Conservation (phyloP, 768 basidiomycete species). For the Boletus rufocinnamomeus region DNA sequence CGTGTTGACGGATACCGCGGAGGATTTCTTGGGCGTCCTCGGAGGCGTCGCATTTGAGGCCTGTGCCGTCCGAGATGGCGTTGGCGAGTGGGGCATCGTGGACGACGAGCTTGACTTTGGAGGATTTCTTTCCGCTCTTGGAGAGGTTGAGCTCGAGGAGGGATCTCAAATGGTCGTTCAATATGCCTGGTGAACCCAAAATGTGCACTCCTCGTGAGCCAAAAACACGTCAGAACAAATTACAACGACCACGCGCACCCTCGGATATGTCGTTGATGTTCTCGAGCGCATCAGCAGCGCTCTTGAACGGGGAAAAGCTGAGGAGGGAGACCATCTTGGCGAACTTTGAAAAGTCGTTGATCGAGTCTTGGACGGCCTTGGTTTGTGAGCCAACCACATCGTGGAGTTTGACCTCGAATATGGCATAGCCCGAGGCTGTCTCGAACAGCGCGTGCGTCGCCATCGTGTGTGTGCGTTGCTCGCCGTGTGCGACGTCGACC, state of each 20-base stretch:
- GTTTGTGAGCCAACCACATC: slow-evolving; percentile 88
- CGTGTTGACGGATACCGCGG: slow-evolving; percentile 91
- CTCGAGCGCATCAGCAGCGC: slow-evolving; percentile 89
- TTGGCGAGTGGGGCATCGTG: slow-evolving; percentile 74
- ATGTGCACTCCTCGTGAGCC: background rate
- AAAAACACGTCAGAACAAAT: background rate
- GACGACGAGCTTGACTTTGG: slow-evolving; percentile 73
- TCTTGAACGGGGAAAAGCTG: slow-evolving; percentile 94
- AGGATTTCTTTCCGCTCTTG: slow-evolving; percentile 65
- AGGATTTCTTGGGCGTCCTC: slow-evolving; percentile 83
- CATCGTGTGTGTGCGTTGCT: slow-evolving; percentile 41
- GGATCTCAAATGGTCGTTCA: slow-evolving; percentile 81
- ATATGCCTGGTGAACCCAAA: slow-evolving; percentile 54
- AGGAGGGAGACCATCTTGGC: slow-evolving; percentile 87
- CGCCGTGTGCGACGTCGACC: slow-evolving; percentile 38
- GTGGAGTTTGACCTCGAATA: slow-evolving; percentile 83
- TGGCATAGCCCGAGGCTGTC: slow-evolving; percentile 89
- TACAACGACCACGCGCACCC: slow-evolving; percentile 50
- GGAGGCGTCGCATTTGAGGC: slow-evolving; percentile 77
- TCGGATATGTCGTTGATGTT: slow-evolving; percentile 96
- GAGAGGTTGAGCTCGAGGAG: slow-evolving; percentile 87
- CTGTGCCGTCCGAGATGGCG: slow-evolving; percentile 72
- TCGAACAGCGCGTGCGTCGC: slow-evolving; percentile 91
- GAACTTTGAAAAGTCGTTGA: slow-evolving; percentile 86
- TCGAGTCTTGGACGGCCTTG: slow-evolving; percentile 78